These are phyloP conservation scores for Hygrocybe coccinea DNA, from an alignment of 768 basidiomycete species.

Conservation along the genomic window DNA sequence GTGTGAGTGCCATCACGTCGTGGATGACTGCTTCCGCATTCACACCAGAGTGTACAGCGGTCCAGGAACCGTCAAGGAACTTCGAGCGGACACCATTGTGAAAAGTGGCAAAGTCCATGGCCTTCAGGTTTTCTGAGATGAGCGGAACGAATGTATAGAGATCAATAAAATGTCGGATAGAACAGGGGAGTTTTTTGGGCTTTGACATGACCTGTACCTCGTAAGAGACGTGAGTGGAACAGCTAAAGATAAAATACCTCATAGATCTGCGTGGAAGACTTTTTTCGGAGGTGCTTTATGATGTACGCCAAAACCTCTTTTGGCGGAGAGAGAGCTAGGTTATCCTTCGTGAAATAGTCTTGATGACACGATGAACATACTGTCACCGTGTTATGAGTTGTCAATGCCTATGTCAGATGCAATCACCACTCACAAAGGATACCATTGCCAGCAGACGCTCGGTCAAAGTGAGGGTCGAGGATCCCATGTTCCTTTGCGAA, in stretches of 20 bases:
- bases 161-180: neutral
- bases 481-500: too few relatives aligned
- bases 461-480: too few relatives aligned
- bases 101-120: neutral
- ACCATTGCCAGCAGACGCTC: too few relatives aligned
- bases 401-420: too few relatives aligned
- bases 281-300: neutral
- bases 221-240: neutral
- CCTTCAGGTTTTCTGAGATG: neutral
- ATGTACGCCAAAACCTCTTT: neutral
- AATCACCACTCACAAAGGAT: too few relatives aligned
- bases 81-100: neutral
- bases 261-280: neutral
- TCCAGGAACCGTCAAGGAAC: neutral
- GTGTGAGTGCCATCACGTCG: neutral
- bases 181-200: neutral
- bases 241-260: neutral
- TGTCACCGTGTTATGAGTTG: constrained; percentile 17
- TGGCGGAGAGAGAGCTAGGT: neutral
- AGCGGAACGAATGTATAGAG: neutral
- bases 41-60: neutral
- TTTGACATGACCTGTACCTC: neutral
- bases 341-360: neutral
- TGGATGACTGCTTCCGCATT: neutral
- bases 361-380: neutral